Percentiles rank a stretch among this genome's conserved stretches.
Conservation (phyloP, 768 basidiomycete species). For the Boletus vinaceobasis region DNA sequence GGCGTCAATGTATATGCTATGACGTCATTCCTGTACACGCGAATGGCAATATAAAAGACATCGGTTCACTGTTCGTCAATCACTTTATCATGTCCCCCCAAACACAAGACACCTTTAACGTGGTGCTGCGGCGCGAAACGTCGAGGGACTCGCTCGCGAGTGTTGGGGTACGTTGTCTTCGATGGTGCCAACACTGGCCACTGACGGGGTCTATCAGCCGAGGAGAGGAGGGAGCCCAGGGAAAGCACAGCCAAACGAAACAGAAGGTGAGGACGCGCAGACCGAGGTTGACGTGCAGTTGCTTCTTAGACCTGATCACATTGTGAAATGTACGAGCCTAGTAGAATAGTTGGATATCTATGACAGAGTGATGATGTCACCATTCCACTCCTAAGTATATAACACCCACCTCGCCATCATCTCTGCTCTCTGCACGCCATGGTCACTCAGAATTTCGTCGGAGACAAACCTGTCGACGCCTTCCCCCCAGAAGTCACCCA, state of each 20-base stretch:
- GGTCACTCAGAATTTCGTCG: constrained; percentile 26
- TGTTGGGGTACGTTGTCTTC: background rate
- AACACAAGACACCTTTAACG: background rate
- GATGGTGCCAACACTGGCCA: background rate
- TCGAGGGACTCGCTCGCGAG: background rate
- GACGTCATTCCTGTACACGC: background rate
- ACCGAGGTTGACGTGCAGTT: background rate
- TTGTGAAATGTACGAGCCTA: background rate
- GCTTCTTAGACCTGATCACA: background rate
- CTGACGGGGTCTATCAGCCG: background rate
- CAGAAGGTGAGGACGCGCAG: background rate
- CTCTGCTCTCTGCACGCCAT: constrained; percentile 1
- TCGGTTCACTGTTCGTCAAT: background rate
- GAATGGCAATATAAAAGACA: background rate
- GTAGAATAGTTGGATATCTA: too few species aligned
- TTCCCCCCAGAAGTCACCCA: constrained; percentile 17
- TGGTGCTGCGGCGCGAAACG: background rate
- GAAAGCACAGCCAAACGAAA: background rate
- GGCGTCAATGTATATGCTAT: background rate
- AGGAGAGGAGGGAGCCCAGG: background rate
- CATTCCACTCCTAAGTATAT: background rate
- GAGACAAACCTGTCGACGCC: constrained; percentile 24
- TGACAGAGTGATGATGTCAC: constrained; percentile 9
- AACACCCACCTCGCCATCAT: too few species aligned
- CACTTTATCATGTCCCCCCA: background rate